Evolutionary conservation across 805 yeast species (phyloP).

Genomic region (Suhomyces canberraensis): DNA sequence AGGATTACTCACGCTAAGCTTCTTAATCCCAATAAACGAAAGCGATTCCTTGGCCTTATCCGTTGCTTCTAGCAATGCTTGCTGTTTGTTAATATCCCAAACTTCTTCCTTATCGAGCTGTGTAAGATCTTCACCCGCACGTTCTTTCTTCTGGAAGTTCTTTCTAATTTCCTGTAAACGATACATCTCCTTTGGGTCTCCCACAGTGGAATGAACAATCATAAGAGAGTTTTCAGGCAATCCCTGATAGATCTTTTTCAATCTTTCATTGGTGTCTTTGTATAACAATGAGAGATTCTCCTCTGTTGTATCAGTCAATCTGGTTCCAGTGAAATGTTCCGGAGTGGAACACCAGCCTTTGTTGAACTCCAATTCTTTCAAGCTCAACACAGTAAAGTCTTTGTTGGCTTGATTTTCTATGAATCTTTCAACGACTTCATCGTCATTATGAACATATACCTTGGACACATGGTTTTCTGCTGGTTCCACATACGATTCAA

Average conservation of each 20-base stretch:
- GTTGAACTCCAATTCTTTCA: constrained; percentile 57
- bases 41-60: constrained; percentile 58
- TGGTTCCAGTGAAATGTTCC: constrained; percentile 17
- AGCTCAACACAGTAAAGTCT: constrained; percentile 47
- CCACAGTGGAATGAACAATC: constrained; percentile 60
- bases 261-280: constrained; percentile 38
- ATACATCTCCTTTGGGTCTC: constrained; percentile 52
- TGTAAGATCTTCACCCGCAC: constrained; percentile 39
- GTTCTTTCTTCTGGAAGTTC: constrained; percentile 42
- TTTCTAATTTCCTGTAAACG: constrained; percentile 44
- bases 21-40: constrained; percentile 43
- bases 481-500: constrained; percentile 15
- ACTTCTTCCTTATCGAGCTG: constrained; percentile 32
- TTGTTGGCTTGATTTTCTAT: constrained; percentile 37
- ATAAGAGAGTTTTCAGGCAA: constrained; percentile 61
- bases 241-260: constrained; percentile 46
- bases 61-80: constrained; percentile 45
- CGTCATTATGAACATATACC: constrained; percentile 54
- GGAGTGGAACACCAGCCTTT: constrained; percentile 24
- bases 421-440: constrained; percentile 49
- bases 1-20: neutral
- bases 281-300: constrained; percentile 17
- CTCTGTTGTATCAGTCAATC: neutral
- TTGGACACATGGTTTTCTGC: constrained; percentile 16
- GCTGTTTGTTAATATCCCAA: constrained; percentile 54